Conservation (phyloP, 2,329 filamentous ascomycete genomes). For the Sarocladiaceae sp. region DNA sequence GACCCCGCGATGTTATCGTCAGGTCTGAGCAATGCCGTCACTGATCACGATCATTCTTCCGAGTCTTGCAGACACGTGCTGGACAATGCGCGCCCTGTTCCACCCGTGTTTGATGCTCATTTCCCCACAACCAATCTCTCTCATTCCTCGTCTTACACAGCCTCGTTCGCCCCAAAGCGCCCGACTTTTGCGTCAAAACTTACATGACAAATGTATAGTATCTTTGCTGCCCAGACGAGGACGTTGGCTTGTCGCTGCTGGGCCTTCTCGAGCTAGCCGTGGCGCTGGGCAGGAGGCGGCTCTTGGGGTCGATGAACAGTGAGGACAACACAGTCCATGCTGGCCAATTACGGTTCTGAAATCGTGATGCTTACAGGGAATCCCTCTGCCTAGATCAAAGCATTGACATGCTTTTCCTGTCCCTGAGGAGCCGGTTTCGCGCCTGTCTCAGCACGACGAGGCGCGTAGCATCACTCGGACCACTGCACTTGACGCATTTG, state of each 20-base stretch:
- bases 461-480: neutral
- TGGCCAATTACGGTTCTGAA: too few relatives aligned
- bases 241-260: too few relatives aligned
- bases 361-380: too few relatives aligned
- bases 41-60: neutral
- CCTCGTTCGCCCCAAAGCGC: neutral
- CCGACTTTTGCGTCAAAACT: neutral
- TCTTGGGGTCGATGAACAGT: neutral
- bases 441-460: neutral
- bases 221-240: neutral
- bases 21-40: neutral
- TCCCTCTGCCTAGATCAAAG: neutral
- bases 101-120: neutral
- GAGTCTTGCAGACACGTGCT: neutral
- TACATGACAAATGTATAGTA: neutral
- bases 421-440: neutral
- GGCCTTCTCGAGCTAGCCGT: too few relatives aligned
- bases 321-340: too few relatives aligned
- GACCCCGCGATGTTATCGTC: neutral
- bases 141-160: neutral
- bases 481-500: neutral
- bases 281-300: neutral
- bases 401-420: neutral
- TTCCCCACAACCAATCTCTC: slow-evolving; percentile 1
- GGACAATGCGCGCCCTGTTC: neutral